A percentile compares a stretch with the other conserved stretches of the same genome.
Evolutionary conservation across 2,329 filamentous ascomycete genomes (phyloP).

Genomic region (Pseudocercospora cruenta): DNA sequence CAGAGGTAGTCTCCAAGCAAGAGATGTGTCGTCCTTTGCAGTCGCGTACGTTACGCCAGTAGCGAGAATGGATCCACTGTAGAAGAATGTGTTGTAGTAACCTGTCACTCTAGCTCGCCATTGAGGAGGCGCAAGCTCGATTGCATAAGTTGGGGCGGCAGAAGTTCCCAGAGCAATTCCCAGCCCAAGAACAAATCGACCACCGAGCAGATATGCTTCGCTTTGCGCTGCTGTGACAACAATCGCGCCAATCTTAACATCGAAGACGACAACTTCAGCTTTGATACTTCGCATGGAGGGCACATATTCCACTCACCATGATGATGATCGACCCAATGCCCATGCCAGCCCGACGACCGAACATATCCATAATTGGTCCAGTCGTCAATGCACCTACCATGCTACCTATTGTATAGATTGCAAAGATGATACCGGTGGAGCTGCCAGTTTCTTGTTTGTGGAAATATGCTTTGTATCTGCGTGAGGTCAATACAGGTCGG

Average conservation of each 20-base stretch:
- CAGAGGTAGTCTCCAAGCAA: slow-evolving; percentile 29
- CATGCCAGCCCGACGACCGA: slow-evolving; percentile 18
- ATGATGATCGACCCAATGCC: slow-evolving; percentile 15
- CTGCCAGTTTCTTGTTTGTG: slow-evolving; percentile 18
- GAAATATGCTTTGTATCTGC: slow-evolving; percentile 13
- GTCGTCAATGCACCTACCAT: slow-evolving; percentile 49
- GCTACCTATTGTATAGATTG: slow-evolving; percentile 55
- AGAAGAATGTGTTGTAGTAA: slow-evolving; percentile 20
- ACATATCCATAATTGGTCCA: slow-evolving; percentile 41
- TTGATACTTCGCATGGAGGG: not conserved
- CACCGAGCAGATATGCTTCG: slow-evolving; percentile 20
- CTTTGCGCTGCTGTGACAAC: slow-evolving; percentile 12
- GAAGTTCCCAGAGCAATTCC: slow-evolving; percentile 24
- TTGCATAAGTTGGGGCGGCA: slow-evolving; percentile 21
- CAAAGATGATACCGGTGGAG: slow-evolving; percentile 52
- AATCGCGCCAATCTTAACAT: slow-evolving; percentile 7
- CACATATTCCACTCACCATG: not conserved
- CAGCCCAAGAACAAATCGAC: slow-evolving; percentile 24
- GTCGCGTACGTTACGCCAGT: slow-evolving; percentile 30
- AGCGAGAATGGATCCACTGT: slow-evolving; percentile 22
- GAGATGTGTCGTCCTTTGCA: slow-evolving; percentile 23
- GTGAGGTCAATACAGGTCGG: not conserved
- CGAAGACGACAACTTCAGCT: no score
- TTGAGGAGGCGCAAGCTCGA: slow-evolving; percentile 24
- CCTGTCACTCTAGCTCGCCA: slow-evolving; percentile 23